These are phyloP conservation scores for Mimosa bimucronata DNA, from an alignment of 306 rosid species.

Conservation along the genomic window DNA sequence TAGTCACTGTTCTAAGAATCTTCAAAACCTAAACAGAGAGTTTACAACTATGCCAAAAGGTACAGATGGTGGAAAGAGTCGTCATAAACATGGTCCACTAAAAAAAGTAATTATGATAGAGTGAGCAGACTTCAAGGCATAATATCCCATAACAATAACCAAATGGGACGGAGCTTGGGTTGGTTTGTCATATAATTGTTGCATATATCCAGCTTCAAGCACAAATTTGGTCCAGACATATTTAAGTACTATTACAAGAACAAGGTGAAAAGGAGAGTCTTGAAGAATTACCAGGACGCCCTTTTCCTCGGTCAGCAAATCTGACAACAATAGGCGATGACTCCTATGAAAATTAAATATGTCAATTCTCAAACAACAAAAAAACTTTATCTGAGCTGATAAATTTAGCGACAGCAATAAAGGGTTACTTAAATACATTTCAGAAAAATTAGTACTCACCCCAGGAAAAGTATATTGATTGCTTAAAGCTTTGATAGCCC, in stretches of 20 bases:
- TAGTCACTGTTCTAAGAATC: slow-evolving; percentile 2
- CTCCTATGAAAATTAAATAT: slow-evolving; percentile 56
- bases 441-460: slow-evolving; percentile 50
- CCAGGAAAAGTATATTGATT: slow-evolving; percentile 75
- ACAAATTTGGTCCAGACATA: slow-evolving; percentile 12
- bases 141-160: slow-evolving; percentile 21
- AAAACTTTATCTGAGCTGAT: slow-evolving; percentile 35
- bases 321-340: slow-evolving; percentile 61
- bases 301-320: slow-evolving; percentile 73
- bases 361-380: slow-evolving; percentile 22
- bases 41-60: background rate
- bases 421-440: slow-evolving; percentile 20
- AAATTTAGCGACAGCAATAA: slow-evolving; percentile 31
- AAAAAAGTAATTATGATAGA: background rate
- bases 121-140: background rate
- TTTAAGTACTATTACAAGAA: slow-evolving; percentile 15
- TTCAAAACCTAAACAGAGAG: slow-evolving; percentile 9
- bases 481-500: slow-evolving; percentile 73
- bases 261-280: slow-evolving; percentile 20
- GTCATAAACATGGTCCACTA: slow-evolving; percentile 11
- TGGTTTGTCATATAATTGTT: slow-evolving; percentile 1
- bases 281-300: slow-evolving; percentile 63
- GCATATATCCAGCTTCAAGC: slow-evolving; percentile 20
- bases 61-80: background rate
- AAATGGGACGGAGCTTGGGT: slow-evolving; percentile 2